Percentiles rank a stretch among this genome's conserved stretches.
phyloP scores from a whole-genome alignment of 148 eudicot species.

The Vaccinium myrtillus region DNA sequence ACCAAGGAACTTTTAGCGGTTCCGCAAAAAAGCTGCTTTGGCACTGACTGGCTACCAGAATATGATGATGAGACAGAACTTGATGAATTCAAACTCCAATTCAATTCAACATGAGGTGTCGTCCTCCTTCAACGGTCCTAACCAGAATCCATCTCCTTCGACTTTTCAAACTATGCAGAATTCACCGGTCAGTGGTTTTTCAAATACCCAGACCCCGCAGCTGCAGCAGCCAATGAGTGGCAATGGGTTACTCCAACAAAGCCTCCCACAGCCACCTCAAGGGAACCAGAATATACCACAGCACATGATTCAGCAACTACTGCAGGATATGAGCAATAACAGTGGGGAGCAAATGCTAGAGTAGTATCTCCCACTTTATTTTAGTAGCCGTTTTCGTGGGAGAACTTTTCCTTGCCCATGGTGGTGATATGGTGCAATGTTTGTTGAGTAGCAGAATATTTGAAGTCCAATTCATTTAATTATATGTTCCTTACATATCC shows the following conservation, averaged over 20 bases:
- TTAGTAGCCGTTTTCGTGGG: too few species aligned
- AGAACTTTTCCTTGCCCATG: too few species aligned
- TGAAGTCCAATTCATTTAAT: too few species aligned
- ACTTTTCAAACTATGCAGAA: constrained; percentile 38
- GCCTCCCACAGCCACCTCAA: constrained; percentile 35
- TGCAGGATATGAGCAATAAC: constrained; percentile 40
- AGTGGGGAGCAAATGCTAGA: constrained; percentile 23
- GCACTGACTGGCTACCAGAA: constrained; percentile 60
- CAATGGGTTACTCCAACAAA: constrained; percentile 36
- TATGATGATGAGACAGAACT: constrained; percentile 66
- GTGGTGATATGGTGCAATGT: too few species aligned
- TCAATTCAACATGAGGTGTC: constrained; percentile 61
- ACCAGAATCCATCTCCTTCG: constrained; percentile 36
- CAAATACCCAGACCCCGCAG: constrained; percentile 33
- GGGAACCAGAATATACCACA: constrained; percentile 60
- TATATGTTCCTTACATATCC: too few species aligned
- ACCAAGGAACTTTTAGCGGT: constrained; percentile 55
- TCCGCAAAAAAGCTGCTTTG: constrained; percentile 56
- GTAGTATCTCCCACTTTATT: neutral
- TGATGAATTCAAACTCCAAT: constrained; percentile 54
- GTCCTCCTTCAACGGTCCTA: constrained; percentile 44
- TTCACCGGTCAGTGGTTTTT: constrained; percentile 30
- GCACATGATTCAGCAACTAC: constrained; percentile 53
- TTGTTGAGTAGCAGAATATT: too few species aligned
- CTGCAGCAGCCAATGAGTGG: constrained; percentile 30